A percentile compares a stretch with the other conserved stretches of the same genome.
Evolutionary conservation across 2,329 filamentous ascomycete genomes (phyloP).

Genomic region (Scleromitrula shiraiana): DNA sequence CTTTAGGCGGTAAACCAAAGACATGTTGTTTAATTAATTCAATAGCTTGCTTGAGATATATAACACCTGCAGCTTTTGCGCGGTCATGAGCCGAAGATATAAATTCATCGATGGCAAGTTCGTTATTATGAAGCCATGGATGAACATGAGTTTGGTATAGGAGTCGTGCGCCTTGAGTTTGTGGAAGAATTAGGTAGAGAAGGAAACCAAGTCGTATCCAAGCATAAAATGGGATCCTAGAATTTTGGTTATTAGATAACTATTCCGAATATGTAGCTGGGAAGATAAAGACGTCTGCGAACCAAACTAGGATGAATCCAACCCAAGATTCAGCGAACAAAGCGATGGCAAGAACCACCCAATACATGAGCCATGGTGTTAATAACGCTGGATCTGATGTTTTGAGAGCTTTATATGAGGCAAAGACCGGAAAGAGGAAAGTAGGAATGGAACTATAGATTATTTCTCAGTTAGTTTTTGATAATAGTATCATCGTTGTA

Average conservation of each 20-base stretch:
- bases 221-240: constrained; percentile 83
- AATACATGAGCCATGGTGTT: constrained; percentile 99
- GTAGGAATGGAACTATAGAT: constrained; percentile 67
- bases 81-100: constrained; percentile 76
- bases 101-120: constrained; percentile 80
- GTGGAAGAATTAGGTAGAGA: constrained; percentile 92
- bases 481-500: background rate
- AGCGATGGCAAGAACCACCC: constrained; percentile 80
- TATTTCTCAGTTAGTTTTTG: constrained; percentile 17
- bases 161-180: constrained; percentile 84
- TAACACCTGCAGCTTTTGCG: constrained; percentile 66
- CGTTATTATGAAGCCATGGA: constrained; percentile 82
- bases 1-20: constrained; percentile 63
- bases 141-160: constrained; percentile 81
- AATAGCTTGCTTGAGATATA: constrained; percentile 64
- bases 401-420: constrained; percentile 96
- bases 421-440: constrained; percentile 90
- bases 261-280: background rate
- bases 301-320: constrained; percentile 79
- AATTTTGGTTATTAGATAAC: constrained; percentile 2
- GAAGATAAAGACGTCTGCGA: constrained; percentile 19
- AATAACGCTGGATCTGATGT: constrained; percentile 82
- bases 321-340: constrained; percentile 81
- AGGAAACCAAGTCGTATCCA: constrained; percentile 83
- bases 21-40: constrained; percentile 67